Conservation (phyloP, 2,329 filamentous ascomycete species). For the Exophiala oligosperma region DNA sequence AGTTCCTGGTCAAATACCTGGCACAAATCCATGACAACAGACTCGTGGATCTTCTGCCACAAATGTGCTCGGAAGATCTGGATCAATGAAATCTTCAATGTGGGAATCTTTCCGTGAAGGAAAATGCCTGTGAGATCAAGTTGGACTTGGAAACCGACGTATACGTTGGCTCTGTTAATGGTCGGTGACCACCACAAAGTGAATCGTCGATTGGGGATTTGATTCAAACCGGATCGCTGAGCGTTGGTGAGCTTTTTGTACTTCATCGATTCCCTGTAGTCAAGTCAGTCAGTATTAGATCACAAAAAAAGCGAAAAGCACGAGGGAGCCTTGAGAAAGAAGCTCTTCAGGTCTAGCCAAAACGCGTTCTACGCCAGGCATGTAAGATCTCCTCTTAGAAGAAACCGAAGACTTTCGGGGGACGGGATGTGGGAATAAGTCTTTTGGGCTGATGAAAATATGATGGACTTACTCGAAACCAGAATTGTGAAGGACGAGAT, state of each 20-base stretch:
- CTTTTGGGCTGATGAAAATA: too few species aligned
- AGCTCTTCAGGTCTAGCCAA: too few species aligned
- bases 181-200: conserved; percentile 86
- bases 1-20: conserved; percentile 98
- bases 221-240: conserved; percentile 92
- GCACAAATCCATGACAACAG: conserved; percentile 97
- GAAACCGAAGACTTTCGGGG: too few species aligned
- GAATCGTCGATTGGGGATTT: conserved; percentile 98
- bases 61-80: conserved; percentile 99
- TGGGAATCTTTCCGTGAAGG: conserved; percentile 98
- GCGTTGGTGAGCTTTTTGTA: conserved; percentile 99
- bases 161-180: conserved; percentile 60
- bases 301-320: not conserved
- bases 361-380: too few species aligned
- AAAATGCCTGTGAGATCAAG: conserved; percentile 98
- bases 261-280: conserved; percentile 71
- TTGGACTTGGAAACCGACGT: conserved; percentile 99
- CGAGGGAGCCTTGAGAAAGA: too few species aligned
- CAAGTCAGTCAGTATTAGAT: not conserved
- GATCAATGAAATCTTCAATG: conserved; percentile 84
- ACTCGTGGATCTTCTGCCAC: conserved; percentile 99
- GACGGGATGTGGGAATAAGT: too few species aligned
- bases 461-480: too few species aligned
- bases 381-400: too few species aligned
- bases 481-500: too few species aligned